Percentiles rank a stretch among this genome's conserved stretches.
These are phyloP conservation scores for Hypoxylon perforatum DNA, from an alignment of 495 filamentous ascomycete species.

Conservation along the genomic window DNA sequence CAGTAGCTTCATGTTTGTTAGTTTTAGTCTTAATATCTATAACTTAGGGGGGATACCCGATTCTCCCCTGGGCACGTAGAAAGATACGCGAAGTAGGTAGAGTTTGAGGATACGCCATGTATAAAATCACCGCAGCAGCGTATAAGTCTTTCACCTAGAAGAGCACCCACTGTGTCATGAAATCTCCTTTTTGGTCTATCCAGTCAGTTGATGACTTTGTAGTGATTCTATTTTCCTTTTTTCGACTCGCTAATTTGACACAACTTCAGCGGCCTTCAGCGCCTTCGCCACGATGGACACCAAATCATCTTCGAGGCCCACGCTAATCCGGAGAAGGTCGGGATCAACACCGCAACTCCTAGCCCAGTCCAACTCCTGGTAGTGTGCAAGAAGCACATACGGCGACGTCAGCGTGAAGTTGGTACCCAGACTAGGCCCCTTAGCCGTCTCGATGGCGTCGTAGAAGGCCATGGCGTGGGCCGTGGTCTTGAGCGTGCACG, in stretches of 20 bases:
- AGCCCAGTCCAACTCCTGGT: slow-evolving; percentile 90
- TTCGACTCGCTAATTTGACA: slow-evolving; percentile 17
- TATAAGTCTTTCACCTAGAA: too few species aligned
- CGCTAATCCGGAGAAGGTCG: slow-evolving; percentile 84
- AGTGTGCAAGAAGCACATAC: slow-evolving; percentile 93
- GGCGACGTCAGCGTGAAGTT: slow-evolving; percentile 94
- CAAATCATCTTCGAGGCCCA: slow-evolving; percentile 85
- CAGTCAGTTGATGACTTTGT: slow-evolving; percentile 1
- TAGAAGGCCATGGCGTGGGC: slow-evolving; percentile 82
- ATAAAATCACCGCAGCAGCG: not conserved
- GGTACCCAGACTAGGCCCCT: slow-evolving; percentile 94
- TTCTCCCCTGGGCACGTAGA: too few species aligned
- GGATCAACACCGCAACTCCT: slow-evolving; percentile 80
- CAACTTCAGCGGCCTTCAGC: slow-evolving; percentile 57
- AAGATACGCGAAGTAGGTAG: too few species aligned
- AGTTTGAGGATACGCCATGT: too few species aligned
- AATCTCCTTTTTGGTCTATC: not conserved
- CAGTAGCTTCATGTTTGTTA: too few species aligned
- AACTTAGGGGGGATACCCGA: too few species aligned
- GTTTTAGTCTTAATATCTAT: too few species aligned
- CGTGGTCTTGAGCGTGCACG: slow-evolving; percentile 78
- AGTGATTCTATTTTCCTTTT: not conserved
- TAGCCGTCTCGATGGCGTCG: slow-evolving; percentile 85
- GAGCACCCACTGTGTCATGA: too few species aligned
- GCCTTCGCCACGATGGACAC: slow-evolving; percentile 59